phyloP scores from a whole-genome alignment of 73 alveolate species.

The Paramecium sexaurelia region DNA sequence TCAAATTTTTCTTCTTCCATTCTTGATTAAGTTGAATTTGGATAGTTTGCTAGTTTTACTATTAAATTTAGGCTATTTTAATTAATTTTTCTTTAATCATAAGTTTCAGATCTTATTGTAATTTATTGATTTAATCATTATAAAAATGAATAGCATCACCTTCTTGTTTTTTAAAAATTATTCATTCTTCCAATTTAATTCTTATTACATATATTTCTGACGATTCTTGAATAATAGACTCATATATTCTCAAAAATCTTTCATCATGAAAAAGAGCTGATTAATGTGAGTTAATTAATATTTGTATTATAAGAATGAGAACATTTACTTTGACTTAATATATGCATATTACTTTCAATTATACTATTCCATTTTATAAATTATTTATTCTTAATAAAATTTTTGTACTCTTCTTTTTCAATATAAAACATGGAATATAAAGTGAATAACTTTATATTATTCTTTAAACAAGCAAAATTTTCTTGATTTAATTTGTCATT shows the following conservation, averaged over 20 bases:
- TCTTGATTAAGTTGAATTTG: too few species aligned
- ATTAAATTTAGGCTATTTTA: too few species aligned
- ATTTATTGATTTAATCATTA: conserved; percentile 64
- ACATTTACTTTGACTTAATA: neutral
- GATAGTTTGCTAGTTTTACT: too few species aligned
- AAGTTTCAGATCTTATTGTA: conserved; percentile 64
- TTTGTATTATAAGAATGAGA: neutral
- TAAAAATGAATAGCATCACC: conserved; percentile 48
- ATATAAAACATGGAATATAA: too few species aligned
- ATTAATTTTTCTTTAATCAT: conserved; percentile 72
- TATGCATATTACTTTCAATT: neutral
- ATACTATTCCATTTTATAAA: neutral
- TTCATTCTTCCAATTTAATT: neutral
- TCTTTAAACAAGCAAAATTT: too few species aligned
- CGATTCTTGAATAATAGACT: neutral
- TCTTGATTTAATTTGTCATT: too few species aligned
- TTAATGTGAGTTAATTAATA: neutral
- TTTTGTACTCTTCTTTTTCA: too few species aligned
- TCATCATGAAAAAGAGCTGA: neutral
- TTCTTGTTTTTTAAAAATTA: conserved; percentile 8
- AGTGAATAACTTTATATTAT: too few species aligned
- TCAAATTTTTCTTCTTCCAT: conserved; percentile 71
- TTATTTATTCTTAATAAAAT: too few species aligned
- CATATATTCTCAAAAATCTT: neutral
- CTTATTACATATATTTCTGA: neutral